These are phyloP conservation scores for Globisporangium orthogonon DNA, from an alignment of 352 stramenopile genomes.

Conservation along the genomic window DNA sequence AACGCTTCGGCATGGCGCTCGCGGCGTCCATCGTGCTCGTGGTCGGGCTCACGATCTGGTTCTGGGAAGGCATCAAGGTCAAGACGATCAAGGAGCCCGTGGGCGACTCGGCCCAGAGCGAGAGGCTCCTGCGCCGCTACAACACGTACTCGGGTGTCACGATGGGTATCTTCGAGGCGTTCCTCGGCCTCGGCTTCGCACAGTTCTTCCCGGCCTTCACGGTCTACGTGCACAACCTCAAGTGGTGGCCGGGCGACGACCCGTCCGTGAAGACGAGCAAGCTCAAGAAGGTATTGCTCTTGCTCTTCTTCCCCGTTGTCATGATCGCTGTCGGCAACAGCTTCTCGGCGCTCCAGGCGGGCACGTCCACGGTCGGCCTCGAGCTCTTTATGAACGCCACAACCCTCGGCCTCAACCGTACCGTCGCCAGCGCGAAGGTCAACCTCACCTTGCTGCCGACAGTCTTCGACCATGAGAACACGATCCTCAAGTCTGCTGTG, in stretches of 20 bases:
- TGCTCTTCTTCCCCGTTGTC: conserved; percentile 17
- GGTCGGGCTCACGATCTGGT: conserved; percentile 10
- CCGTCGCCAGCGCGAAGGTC: background rate
- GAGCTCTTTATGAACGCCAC: conserved; percentile 6
- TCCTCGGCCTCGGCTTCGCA: conserved; percentile 14
- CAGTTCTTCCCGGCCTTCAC: conserved; percentile 20
- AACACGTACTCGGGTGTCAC: conserved; percentile 18
- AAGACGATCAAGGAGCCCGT: conserved; percentile 8
- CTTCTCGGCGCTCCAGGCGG: conserved; percentile 16
- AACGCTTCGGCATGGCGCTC: conserved; percentile 10
- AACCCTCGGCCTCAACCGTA: conserved; percentile 3
- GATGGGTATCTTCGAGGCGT: conserved; percentile 19
- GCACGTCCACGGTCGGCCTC: conserved; percentile 9
- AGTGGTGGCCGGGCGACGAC: conserved; percentile 18
- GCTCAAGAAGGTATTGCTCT: conserved; percentile 13
- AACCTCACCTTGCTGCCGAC: background rate
- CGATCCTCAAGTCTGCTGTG: conserved; percentile 17
- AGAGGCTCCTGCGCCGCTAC: conserved; percentile 10
- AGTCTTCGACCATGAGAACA: conserved; percentile 2
- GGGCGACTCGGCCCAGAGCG: conserved; percentile 13
- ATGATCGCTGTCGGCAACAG: conserved; percentile 17
- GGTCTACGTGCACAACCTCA: conserved; percentile 22
- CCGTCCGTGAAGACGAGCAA: conserved; percentile 12
- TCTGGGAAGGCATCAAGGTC: conserved; percentile 12
- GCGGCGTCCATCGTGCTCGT: conserved; percentile 4